A percentile compares a stretch with the other conserved stretches of the same genome.
These are phyloP conservation scores for Stephania cephalantha DNA, from an alignment of 164 flowering plant genomes.

Conservation along the genomic window DNA sequence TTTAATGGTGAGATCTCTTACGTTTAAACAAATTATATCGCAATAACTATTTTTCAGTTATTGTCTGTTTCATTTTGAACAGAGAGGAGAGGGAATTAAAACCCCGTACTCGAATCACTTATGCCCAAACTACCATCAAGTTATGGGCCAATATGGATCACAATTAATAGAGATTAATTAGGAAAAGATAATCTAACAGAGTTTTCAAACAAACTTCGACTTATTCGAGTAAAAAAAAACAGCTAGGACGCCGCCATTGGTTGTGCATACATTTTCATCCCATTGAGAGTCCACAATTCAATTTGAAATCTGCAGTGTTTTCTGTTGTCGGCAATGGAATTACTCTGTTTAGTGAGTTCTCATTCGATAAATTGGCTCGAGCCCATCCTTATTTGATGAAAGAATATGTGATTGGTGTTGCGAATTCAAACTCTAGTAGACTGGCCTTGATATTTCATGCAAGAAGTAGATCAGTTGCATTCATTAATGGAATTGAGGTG, in stretches of 20 bases:
- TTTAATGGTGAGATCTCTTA: too few relatives aligned
- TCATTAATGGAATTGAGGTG: conserved; percentile 46
- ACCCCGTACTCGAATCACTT: too few relatives aligned
- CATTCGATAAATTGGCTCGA: conserved; percentile 17
- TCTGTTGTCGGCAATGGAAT: conserved; percentile 32
- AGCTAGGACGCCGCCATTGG: conserved; percentile 39
- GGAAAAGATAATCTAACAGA: too few relatives aligned
- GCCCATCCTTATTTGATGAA: conserved; percentile 17
- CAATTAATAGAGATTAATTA: too few relatives aligned
- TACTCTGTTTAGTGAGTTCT: conserved; percentile 30
- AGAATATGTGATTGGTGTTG: conserved; percentile 36
- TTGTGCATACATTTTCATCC: conserved; percentile 38
- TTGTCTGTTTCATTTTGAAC: too few relatives aligned
- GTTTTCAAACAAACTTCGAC: conserved; percentile 25
- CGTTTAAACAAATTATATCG: too few relatives aligned
- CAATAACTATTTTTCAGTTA: too few relatives aligned
- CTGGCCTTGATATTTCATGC: conserved; percentile 30
- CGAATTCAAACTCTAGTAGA: conserved; percentile 14
- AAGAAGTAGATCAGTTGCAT: conserved; percentile 32
- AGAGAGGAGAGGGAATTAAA: too few relatives aligned
- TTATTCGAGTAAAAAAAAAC: conserved; percentile 24
- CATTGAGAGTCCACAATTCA: conserved; percentile 18
- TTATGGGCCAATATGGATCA: too few relatives aligned
- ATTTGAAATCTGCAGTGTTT: conserved; percentile 34
- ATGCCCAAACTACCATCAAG: too few relatives aligned